Conservation (phyloP, 768 basidiomycete species). For the Russula brevipes region DNA sequence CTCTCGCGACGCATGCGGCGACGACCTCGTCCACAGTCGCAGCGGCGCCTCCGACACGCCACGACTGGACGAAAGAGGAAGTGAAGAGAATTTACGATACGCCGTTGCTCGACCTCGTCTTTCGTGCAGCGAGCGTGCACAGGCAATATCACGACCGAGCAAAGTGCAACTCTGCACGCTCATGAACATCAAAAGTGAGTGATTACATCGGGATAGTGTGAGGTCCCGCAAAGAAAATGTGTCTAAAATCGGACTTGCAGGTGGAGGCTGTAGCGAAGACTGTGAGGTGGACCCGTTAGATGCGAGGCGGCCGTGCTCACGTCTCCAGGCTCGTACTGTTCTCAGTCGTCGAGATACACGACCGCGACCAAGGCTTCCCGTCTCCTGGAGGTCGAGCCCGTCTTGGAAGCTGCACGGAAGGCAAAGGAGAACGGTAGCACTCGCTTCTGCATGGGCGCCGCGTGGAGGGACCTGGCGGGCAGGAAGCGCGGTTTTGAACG, state of each 20-base stretch:
- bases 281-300: constrained; percentile 38
- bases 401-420: constrained; percentile 85
- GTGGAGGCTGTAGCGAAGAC: constrained; percentile 93
- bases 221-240: constrained; percentile 5
- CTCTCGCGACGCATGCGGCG: constrained; percentile 60
- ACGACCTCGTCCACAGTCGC: constrained; percentile 14
- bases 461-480: constrained; percentile 92
- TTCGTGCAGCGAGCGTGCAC: constrained; percentile 79
- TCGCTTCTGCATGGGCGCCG: constrained; percentile 98
- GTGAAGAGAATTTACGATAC: constrained; percentile 81
- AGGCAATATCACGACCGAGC: constrained; percentile 78
- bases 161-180: constrained; percentile 96
- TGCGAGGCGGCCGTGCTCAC: constrained; percentile 17
- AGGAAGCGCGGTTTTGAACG: constrained; percentile 90
- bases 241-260: constrained; percentile 38
- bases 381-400: constrained; percentile 84
- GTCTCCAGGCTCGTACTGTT: constrained; percentile 84
- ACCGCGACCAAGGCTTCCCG: constrained; percentile 86
- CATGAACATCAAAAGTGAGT: constrained; percentile 97
- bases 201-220: background rate
- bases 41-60: constrained; percentile 38
- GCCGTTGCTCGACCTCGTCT: constrained; percentile 85
- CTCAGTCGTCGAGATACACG: constrained; percentile 90
- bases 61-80: constrained; percentile 73
- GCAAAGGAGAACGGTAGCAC: constrained; percentile 97